Conservation (phyloP, 495 filamentous ascomycete genomes). For the Cairneyella variabilis region DNA sequence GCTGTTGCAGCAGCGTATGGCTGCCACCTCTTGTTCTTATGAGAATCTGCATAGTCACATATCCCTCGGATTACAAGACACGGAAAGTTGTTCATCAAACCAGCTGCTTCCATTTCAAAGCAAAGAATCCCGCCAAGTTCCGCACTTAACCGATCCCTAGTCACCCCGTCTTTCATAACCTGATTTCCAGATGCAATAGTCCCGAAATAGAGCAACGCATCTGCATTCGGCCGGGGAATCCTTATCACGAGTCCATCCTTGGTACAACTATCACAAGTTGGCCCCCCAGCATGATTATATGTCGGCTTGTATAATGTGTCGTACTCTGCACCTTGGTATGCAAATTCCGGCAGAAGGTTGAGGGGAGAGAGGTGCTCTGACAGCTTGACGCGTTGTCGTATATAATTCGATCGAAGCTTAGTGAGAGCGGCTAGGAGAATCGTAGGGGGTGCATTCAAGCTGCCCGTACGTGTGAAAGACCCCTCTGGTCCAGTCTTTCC, state of each 20-base stretch:
- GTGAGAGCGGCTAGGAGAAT: constrained; percentile 4
- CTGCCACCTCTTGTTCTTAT: constrained; percentile 35
- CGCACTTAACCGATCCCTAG: constrained; percentile 7
- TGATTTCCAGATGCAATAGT: constrained; percentile 6
- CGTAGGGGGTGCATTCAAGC: constrained; percentile 1
- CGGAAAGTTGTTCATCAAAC: too few relatives aligned
- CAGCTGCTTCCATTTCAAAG: too few relatives aligned
- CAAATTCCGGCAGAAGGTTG: constrained; percentile 4
- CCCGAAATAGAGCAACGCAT: constrained; percentile 4
- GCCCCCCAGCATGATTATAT: constrained; percentile 5
- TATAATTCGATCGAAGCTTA: constrained; percentile 8
- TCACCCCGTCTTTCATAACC: too few relatives aligned
- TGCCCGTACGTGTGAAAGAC: constrained; percentile 28
- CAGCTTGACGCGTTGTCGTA: constrained; percentile 5
- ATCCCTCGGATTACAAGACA: constrained; percentile 37
- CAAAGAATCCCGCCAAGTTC: constrained; percentile 5
- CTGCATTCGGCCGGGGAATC: constrained; percentile 2
- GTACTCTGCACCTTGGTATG: constrained; percentile 4
- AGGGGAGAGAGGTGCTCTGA: constrained; percentile 8
- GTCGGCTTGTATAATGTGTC: constrained; percentile 3
- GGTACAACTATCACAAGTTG: constrained; percentile 1
- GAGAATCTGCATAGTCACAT: constrained; percentile 32
- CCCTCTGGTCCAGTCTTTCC: constrained; percentile 25
- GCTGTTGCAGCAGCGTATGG: constrained; percentile 29
- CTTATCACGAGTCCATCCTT: constrained; percentile 1